Conservation (phyloP, 2,329 filamentous ascomycete genomes). For the Elsinoe australis region DNA sequence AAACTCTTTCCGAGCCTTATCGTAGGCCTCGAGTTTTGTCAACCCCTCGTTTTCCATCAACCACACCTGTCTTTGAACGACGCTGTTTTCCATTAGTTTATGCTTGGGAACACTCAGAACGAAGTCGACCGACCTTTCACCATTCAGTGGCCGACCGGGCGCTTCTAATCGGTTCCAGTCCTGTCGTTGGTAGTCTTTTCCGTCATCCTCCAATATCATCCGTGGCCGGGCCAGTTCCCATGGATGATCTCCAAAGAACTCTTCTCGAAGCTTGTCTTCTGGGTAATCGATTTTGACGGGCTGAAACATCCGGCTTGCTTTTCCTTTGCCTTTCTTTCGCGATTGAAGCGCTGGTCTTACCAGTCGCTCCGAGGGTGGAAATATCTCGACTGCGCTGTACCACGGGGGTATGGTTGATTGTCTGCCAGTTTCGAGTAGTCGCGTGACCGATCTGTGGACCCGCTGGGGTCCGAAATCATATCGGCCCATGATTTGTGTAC, state of each 20-base stretch:
- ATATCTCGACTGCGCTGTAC: slow-evolving; percentile 49
- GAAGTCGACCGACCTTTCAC: slow-evolving; percentile 60
- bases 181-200: slow-evolving; percentile 65
- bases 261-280: slow-evolving; percentile 71
- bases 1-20: slow-evolving; percentile 80
- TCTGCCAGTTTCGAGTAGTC: slow-evolving; percentile 41
- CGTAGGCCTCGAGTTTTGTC: slow-evolving; percentile 62
- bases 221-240: slow-evolving; percentile 92
- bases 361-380: slow-evolving; percentile 54
- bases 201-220: slow-evolving; percentile 75
- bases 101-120: background rate
- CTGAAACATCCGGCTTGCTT: slow-evolving; percentile 69
- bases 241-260: slow-evolving; percentile 89
- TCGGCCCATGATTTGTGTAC: slow-evolving; percentile 47
- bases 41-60: slow-evolving; percentile 52
- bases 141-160: slow-evolving; percentile 65
- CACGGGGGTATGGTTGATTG: slow-evolving; percentile 44
- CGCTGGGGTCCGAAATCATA: slow-evolving; percentile 46
- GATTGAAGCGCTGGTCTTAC: slow-evolving; percentile 48
- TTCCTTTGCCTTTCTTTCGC: slow-evolving; percentile 45
- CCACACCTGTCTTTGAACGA: slow-evolving; percentile 85
- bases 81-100: slow-evolving; percentile 46
- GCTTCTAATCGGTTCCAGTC: slow-evolving; percentile 76
- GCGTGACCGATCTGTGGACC: slow-evolving; percentile 46
- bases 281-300: slow-evolving; percentile 71